Evolutionary conservation across 2,329 filamentous ascomycete species (phyloP).

Genomic region (Cordyceps militaris): DNA sequence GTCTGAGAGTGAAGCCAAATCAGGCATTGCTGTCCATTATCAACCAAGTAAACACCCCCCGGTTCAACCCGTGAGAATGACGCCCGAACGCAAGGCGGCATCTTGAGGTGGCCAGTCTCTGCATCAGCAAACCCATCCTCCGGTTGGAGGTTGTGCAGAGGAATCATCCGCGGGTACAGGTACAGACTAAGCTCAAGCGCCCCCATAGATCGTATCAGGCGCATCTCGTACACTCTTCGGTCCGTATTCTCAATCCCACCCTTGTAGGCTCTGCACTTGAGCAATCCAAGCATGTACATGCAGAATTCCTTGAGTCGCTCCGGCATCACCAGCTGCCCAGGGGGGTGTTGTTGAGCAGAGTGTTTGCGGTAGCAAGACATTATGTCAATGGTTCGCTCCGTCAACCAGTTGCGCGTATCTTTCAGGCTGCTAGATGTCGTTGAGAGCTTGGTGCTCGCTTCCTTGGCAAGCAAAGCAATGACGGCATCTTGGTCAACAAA

Average conservation of each 20-base stretch:
- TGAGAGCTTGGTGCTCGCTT: slow-evolving; percentile 79
- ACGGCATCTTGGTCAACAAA: slow-evolving; percentile 96
- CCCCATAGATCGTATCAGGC: slow-evolving; percentile 83
- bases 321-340: slow-evolving; percentile 87
- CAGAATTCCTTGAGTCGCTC: slow-evolving; percentile 94
- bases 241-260: slow-evolving; percentile 86
- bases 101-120: slow-evolving; percentile 75
- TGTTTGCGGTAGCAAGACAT: slow-evolving; percentile 89
- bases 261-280: slow-evolving; percentile 92
- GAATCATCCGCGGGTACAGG: slow-evolving; percentile 88
- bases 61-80: slow-evolving; percentile 86
- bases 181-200: slow-evolving; percentile 81
- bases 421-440: slow-evolving; percentile 65
- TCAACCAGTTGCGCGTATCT: slow-evolving; percentile 74
- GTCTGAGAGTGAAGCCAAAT: slow-evolving; percentile 91
- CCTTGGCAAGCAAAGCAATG: slow-evolving; percentile 80
- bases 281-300: slow-evolving; percentile 87
- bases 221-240: slow-evolving; percentile 82
- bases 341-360: slow-evolving; percentile 77
- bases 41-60: slow-evolving; percentile 87
- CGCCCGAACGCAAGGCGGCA: slow-evolving; percentile 73
- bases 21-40: slow-evolving; percentile 88
- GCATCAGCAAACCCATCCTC: slow-evolving; percentile 87
- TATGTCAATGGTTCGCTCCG: slow-evolving; percentile 89
- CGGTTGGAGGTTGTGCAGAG: slow-evolving; percentile 80